Evolutionary conservation across 805 yeast genomes (phyloP).

Genomic region (Spathaspora girioi): DNA sequence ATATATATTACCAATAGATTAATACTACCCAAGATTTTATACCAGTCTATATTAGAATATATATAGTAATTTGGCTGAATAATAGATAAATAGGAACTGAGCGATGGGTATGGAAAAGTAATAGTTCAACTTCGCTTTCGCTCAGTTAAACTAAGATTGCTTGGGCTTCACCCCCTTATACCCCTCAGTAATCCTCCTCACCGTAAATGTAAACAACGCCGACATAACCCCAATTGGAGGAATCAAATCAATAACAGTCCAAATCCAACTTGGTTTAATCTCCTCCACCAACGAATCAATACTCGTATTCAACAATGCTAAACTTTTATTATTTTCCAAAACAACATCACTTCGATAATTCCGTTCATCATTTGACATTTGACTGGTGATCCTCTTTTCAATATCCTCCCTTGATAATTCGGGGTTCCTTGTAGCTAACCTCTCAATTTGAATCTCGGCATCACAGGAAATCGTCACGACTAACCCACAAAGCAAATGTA

Average conservation of each 20-base stretch:
- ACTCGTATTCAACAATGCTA: conserved; percentile 18
- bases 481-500: conserved; percentile 68
- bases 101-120: too few species aligned
- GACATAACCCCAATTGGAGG: conserved; percentile 25
- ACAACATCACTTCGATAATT: conserved; percentile 59
- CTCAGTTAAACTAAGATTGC: not conserved
- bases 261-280: conserved; percentile 21
- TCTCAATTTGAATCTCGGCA: conserved; percentile 51
- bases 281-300: conserved; percentile 21
- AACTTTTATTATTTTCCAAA: conserved; percentile 52
- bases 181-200: conserved; percentile 16
- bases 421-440: conserved; percentile 67
- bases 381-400: conserved; percentile 65
- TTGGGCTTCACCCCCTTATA: conserved; percentile 13
- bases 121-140: conserved; percentile 3
- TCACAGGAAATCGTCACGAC: conserved; percentile 67
- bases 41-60: not conserved
- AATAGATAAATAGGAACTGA: too few species aligned
- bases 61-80: not conserved
- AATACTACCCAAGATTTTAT: too few species aligned
- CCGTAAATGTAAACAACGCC: conserved; percentile 18
- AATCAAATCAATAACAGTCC: conserved; percentile 19
- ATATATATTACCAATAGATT: too few species aligned
- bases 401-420: conserved; percentile 67
- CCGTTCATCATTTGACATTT: conserved; percentile 63